Evolutionary conservation across 768 basidiomycete species (phyloP).

Genomic region (Collybia nuda): DNA sequence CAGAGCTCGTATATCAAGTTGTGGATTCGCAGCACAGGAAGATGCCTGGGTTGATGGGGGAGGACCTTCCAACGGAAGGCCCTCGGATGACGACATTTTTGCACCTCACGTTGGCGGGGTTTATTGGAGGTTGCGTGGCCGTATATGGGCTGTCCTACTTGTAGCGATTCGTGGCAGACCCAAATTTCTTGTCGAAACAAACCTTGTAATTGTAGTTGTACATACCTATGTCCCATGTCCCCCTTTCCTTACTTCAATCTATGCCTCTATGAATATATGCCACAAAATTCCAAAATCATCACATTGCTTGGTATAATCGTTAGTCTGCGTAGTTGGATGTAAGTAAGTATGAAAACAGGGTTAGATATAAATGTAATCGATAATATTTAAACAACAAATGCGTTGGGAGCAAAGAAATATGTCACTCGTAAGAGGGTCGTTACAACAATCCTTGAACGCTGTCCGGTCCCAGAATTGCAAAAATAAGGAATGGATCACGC

Average conservation of each 20-base stretch:
- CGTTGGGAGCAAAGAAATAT: too few relatives aligned
- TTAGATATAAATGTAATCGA: too few relatives aligned
- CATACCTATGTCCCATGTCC: slow-evolving; percentile 1
- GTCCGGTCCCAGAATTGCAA: not conserved
- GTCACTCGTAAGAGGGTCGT: not conserved
- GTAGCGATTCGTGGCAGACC: slow-evolving; percentile 1
- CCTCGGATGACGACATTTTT: slow-evolving; percentile 13
- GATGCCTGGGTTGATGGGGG: slow-evolving; percentile 17
- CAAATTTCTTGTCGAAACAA: not conserved
- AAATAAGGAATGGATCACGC: not conserved
- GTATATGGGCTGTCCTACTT: slow-evolving; percentile 13
- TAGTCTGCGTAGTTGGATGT: not conserved
- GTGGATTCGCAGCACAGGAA: slow-evolving; percentile 20
- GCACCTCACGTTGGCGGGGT: slow-evolving; percentile 14
- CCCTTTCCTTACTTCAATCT: not conserved
- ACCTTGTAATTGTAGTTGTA: not conserved
- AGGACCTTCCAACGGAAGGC: slow-evolving; percentile 6
- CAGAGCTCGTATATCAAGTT: slow-evolving; percentile 23
- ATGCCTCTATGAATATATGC: slow-evolving; percentile 1
- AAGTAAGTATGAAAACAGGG: not conserved
- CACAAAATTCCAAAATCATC: not conserved
- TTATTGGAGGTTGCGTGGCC: slow-evolving; percentile 13
- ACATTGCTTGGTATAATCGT: slow-evolving; percentile 1
- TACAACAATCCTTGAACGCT: not conserved
- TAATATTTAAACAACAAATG: too few relatives aligned